Evolutionary conservation across 2,329 filamentous ascomycete species (phyloP), one percentile per base, ranked within the genome.

Genomic region (Aspergillus hortae): DNA sequence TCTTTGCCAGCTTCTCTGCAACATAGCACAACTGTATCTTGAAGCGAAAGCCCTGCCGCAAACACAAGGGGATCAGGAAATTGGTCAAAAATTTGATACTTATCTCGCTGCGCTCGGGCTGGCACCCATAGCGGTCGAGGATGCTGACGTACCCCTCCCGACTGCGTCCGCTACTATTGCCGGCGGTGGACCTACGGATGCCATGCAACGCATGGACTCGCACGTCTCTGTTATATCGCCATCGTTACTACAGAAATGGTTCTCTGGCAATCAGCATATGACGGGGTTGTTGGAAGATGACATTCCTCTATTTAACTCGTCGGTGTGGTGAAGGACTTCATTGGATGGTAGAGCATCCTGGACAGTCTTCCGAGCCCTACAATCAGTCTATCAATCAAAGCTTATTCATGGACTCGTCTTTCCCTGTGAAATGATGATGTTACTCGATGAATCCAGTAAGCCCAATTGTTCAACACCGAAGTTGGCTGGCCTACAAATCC

Each of bases 61-160:
- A 56, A 76, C 81, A 45, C 70, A 73, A 46, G 69, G 75, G 35
- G 73, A 78, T 54, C 69, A 77, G 40, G 70, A 70, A 4, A 79
- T 83, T 2, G 80, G 79, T 1, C 76, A 81, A 52, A 80, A 84
- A 59, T 85, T 88, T 54, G 83, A 87, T 56, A 79, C 81, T 52
- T 88, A 87, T 59, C 73, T 88, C 1, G 81, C 76, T 59, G 83
- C 84, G 21, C 74, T 88, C n/a, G 85, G 85, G 0, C 76, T 87
- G 53, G 81, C 84, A 55, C 79, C 67, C 27, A 56, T 56, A 15
- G 51, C 54, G 25, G 23, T 46, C 12, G 56, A 61, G 5, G 52
- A 55, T 2, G 48, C 36, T 19, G 54, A 54, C 32, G 25, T 41
- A n/a, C n/a, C n/a, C n/a, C n/a, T n/a, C 7, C 50, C 49, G 12